These are phyloP conservation scores for Stipa capillata DNA, from an alignment of 176 grass and related monocot species.

Conservation along the genomic window DNA sequence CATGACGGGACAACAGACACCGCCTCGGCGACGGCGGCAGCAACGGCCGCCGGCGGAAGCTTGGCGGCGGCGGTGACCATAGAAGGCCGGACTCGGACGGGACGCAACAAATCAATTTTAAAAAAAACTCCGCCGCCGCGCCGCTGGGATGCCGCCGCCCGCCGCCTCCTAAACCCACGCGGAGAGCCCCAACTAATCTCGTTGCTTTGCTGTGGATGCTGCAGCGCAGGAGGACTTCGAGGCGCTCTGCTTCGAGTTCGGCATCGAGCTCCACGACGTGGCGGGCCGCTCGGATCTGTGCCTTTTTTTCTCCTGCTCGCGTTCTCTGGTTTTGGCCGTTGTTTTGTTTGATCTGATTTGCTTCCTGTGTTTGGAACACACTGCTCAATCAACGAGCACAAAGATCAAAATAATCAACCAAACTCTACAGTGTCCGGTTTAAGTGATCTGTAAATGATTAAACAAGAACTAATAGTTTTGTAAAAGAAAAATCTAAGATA, in stretches of 20 bases:
- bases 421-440: no score
- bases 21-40: background rate
- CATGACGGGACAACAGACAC: no score
- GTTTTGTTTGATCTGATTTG: background rate
- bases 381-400: no score
- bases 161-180: no score
- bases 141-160: no score
- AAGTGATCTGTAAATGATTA: no score
- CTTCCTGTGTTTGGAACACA: no score
- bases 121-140: no score
- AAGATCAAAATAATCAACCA: no score
- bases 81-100: no score
- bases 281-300: slow-evolving; percentile 20
- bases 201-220: background rate
- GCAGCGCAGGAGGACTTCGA: slow-evolving; percentile 85
- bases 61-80: slow-evolving; percentile 29
- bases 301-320: background rate
- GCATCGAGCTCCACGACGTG: slow-evolving; percentile 97
- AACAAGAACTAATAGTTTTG: no score
- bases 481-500: no score
- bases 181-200: background rate
- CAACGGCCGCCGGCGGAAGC: slow-evolving; percentile 28
- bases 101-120: background rate
- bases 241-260: slow-evolving; percentile 78
- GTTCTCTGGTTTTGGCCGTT: background rate